A percentile compares a stretch with the other conserved stretches of the same genome.
Evolutionary conservation across 768 basidiomycete species (phyloP).

Genomic region (Trametopsis cervina): DNA sequence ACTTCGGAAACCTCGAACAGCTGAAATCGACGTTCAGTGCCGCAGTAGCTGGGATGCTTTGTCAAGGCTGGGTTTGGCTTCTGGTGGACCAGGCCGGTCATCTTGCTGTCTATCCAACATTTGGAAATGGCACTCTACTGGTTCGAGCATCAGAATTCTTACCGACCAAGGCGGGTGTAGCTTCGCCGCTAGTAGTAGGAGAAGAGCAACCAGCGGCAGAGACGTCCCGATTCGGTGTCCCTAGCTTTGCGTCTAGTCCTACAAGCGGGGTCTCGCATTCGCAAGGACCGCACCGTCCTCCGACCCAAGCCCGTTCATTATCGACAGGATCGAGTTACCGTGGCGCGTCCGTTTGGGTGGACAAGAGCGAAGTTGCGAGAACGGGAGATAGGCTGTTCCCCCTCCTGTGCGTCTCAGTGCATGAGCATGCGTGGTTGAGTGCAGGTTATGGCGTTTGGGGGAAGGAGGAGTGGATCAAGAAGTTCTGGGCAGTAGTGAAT

Average conservation of each 20-base stretch:
- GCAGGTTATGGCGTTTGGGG: slow-evolving; percentile 89
- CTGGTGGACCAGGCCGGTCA: slow-evolving; percentile 59
- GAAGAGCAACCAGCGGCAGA: not conserved
- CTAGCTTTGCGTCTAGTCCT: slow-evolving; percentile 18
- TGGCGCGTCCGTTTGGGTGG: not conserved
- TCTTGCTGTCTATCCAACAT: slow-evolving; percentile 75
- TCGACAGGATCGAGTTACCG: slow-evolving; percentile 21
- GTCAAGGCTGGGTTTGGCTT: slow-evolving; percentile 83
- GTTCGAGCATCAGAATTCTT: slow-evolving; percentile 29
- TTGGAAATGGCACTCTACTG: slow-evolving; percentile 84
- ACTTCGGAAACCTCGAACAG: slow-evolving; percentile 59
- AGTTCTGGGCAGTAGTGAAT: slow-evolving; percentile 80
- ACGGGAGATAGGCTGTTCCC: slow-evolving; percentile 44
- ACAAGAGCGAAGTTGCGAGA: not conserved
- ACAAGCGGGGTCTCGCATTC: slow-evolving; percentile 33
- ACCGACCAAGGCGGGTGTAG: not conserved
- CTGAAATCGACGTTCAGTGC: slow-evolving; percentile 74
- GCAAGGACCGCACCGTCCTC: slow-evolving; percentile 22
- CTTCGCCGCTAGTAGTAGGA: slow-evolving; percentile 5
- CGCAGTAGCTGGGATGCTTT: slow-evolving; percentile 70
- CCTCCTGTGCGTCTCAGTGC: slow-evolving; percentile 68
- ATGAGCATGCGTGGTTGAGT: slow-evolving; percentile 83
- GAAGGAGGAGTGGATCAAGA: slow-evolving; percentile 76
- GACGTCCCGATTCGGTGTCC: slow-evolving; percentile 16
- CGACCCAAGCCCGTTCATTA: slow-evolving; percentile 24